A percentile compares a stretch with the other conserved stretches of the same genome.
Conservation (phyloP, 2,329 filamentous ascomycete species). For the Penicillium sp. region DNA sequence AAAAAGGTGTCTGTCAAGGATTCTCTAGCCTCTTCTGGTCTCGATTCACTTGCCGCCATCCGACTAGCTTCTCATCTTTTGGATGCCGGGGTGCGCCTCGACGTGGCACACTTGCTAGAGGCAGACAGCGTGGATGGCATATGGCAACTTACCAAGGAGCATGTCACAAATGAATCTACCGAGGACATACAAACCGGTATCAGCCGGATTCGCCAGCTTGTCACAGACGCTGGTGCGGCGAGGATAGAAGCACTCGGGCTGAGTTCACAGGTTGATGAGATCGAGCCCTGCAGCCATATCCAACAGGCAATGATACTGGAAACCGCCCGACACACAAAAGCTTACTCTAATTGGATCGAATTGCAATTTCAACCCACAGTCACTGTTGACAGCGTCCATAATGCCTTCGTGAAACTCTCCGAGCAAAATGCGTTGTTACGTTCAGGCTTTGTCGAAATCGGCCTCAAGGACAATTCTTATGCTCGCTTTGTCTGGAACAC, state of each 20-base stretch:
- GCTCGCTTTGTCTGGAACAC: slow-evolving; percentile 67
- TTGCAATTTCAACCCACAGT: slow-evolving; percentile 57
- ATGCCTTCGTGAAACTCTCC: slow-evolving; percentile 57
- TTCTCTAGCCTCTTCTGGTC: slow-evolving; percentile 58
- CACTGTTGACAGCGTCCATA: slow-evolving; percentile 45
- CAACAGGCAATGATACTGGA: slow-evolving; percentile 82
- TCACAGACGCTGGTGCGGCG: slow-evolving; percentile 38
- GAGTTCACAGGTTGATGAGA: slow-evolving; percentile 34
- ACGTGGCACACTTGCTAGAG: slow-evolving; percentile 66
- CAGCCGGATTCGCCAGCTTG: slow-evolving; percentile 22
- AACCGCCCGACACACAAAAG: slow-evolving; percentile 60
- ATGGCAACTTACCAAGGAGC: slow-evolving; percentile 33
- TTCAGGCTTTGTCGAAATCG: slow-evolving; percentile 69
- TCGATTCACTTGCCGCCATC: slow-evolving; percentile 70
- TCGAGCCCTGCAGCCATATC: slow-evolving; percentile 69
- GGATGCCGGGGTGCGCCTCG: slow-evolving; percentile 57
- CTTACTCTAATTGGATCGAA: slow-evolving; percentile 80
- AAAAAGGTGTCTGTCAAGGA: slow-evolving; percentile 42
- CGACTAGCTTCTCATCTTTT: slow-evolving; percentile 68
- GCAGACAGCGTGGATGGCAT: slow-evolving; percentile 54
- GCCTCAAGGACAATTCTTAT: slow-evolving; percentile 53
- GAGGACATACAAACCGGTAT: slow-evolving; percentile 20
- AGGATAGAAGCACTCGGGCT: slow-evolving; percentile 46
- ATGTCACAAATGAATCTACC: slow-evolving; percentile 19
- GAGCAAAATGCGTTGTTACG: slow-evolving; percentile 69